Evolutionary conservation across 2,329 filamentous ascomycete genomes (phyloP), one percentile per base, ranked within the genome.

Genomic region (Harringtonia aguacate): DNA sequence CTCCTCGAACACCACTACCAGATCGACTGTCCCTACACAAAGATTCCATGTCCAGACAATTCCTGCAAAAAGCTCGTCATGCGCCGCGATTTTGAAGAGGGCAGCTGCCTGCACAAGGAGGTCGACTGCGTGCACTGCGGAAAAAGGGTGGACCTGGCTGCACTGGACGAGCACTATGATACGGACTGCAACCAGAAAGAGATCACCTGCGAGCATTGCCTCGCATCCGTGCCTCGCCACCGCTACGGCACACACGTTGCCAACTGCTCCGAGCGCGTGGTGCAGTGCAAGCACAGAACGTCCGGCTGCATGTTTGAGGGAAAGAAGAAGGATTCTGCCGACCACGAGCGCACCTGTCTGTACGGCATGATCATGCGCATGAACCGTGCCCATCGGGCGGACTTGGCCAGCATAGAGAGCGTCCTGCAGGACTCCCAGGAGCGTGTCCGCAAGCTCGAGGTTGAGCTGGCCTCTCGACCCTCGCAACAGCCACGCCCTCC

Each of bases 1-100:
- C 63, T 70, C 22, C 64, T 81, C 9, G 67, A 73, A 51, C 65
- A 67, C 22, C 79, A 83, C 53, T 67, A 77, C 34, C 67, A 68
- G 8, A 66, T 66, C 18, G 73, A 77, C 39, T 83, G 79, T 54
- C 64, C 64, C 1, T 77, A 72, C 52, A 70, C 70, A 6, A 61
- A 70, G 28, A 70, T 77, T 18, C 62, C 65, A n/a, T 83, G 79
- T 51, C 70, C 74, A 0, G 71, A 73, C 30, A 55, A 65, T 14
- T 55, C 57, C 3, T 83, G 79, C 56, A 58, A 64, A 27, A 69
- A 73, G 55, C 65, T 64, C 21, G 63, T 81, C 3, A 62, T 66
- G 13, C 65, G 71, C 38, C 73, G 72, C 49, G 66, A 76, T 46
- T 59, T 62, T 3, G 61, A 61, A n/a, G 59, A 62, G 2, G 64